phyloP scores from a whole-genome alignment of 768 basidiomycete species.

The Lanmaoa pseudosensibilis region DNA sequence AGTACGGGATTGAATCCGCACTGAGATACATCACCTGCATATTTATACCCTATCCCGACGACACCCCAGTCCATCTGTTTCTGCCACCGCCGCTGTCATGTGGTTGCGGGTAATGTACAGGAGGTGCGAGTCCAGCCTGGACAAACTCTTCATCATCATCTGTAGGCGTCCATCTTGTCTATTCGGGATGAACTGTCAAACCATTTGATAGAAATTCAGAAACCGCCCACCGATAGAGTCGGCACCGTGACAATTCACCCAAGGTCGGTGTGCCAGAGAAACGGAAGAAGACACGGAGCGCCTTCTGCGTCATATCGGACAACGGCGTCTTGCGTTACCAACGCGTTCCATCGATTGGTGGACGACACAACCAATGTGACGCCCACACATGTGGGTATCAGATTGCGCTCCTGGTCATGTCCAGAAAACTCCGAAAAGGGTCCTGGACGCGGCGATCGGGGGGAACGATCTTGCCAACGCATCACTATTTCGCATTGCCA shows the following conservation, averaged over 20 bases:
- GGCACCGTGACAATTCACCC: too few species aligned
- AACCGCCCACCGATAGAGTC: conserved; percentile 8
- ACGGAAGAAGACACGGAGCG: background rate
- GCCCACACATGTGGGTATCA: background rate
- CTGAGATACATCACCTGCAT: background rate
- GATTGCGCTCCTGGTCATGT: background rate
- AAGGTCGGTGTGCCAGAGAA: too few species aligned
- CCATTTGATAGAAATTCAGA: conserved; percentile 6
- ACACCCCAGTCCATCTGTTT: background rate
- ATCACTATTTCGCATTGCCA: background rate
- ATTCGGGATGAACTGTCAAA: background rate
- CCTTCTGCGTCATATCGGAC: background rate
- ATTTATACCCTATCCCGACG: conserved; percentile 19
- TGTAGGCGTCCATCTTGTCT: conserved; percentile 13
- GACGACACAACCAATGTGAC: background rate
- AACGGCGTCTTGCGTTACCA: background rate
- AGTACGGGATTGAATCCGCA: background rate
- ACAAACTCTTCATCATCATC: background rate
- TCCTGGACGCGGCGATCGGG: background rate
- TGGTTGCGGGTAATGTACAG: background rate
- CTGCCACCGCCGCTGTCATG: conserved; percentile 7
- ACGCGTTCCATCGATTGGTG: background rate
- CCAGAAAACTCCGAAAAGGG: conserved; percentile 2
- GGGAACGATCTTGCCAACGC: background rate
- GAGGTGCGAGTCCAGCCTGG: background rate